Evolutionary conservation across 2,329 filamentous ascomycete genomes (phyloP), one percentile per base, ranked within the genome.

Genomic region (Colletotrichum orbiculare): DNA sequence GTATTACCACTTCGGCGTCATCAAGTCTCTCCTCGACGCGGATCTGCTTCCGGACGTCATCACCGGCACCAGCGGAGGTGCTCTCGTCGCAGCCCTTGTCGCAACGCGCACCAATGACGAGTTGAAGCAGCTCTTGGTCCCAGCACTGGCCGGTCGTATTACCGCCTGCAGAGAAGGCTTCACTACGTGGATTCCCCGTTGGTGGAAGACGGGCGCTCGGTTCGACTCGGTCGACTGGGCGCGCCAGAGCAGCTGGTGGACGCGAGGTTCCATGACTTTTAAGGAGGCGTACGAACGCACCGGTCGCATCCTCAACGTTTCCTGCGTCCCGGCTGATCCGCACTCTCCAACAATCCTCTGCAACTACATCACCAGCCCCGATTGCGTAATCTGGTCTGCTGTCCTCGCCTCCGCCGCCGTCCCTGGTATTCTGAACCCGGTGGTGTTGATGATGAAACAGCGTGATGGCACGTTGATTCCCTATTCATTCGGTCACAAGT

Each of bases 371-470:
- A 98, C 96, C 2, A 92, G 91, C 25, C 96, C 96, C 0, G 94
- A 99, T 79, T 99, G 96, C 74, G 96, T 99, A 45, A 96, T 99
- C 68, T 99, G 96, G 96, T 97, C 94, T 10, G 95, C 96, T 2
- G 94, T 98, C 3, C 81, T 99, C 48, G 96, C 96, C 1, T 97
- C 94, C 6, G 96, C 96, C 4, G 96, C 96, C 5, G 96, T 99
- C 0, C 96, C 96, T 0, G 96, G 96, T 2, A 98, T 99, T 62
- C 82, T 98, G 41, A 98, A 98, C 73, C 96, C 96, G 0, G 92
- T 96, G 2, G 95, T 99, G 1, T 87, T 99, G 8, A 92, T 93
- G 82, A 94, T 97, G 83, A 97, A 97, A 80, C 91, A 86, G 57
- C 83, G 85, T 15, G 87, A 94, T 65, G 94, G 94, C 1, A 89